Base-by-base conservation (phyloP, 1,284 basidiomycete species). In the Sphaerobolus stellatus region DNA sequence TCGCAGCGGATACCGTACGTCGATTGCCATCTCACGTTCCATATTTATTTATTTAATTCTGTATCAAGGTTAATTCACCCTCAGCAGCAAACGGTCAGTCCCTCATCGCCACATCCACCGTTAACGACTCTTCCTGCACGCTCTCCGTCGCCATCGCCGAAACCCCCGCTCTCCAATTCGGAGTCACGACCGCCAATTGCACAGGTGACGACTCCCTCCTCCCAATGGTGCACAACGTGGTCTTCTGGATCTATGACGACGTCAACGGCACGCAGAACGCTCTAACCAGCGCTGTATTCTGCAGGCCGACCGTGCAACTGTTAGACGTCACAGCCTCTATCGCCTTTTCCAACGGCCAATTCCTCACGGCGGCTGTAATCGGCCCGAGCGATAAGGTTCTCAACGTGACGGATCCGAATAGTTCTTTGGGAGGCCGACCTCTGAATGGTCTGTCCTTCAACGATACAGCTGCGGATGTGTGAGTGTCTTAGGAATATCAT, bases 371-470 rank as follows among this genome's bases (percentile, higher is more conserved):
- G 28, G 56, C 33, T 7, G 45, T 31, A 2, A 48, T 34, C 22
- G 65, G 5, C 62, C 63, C 18, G 75, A 70, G 68, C 44, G 75
- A 75, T 57, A 71, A 74, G 18, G 73, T n/a, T n/a, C n/a, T 63
- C 5, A 79, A 77, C 52, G 52, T 79, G 38, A 78, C 75, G 1
- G 75, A 74, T 5, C 54, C 61, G 7, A 54, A 38, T 49, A 47
- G 52, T 5, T 76, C 77, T 4, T 61, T 80, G 31, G 62, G 72
- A 44, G 76, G 76, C 6, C 67, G 66, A 13, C 75, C 78, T 4
- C 80, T 80, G 64, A 83, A 82, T 57, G 81, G 80, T 0, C 67
- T 80, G 40, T 64, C 69, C 36, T 82, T 81, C 63, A 69, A 75
- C 49, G 55, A 77, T 50, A 63, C 61, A 1, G 66, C 68, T 53